A percentile compares a stretch with the other conserved stretches of the same genome.
These are phyloP conservation scores for Fomitopsis serialis DNA, from an alignment of 768 basidiomycete genomes.

Conservation along the genomic window DNA sequence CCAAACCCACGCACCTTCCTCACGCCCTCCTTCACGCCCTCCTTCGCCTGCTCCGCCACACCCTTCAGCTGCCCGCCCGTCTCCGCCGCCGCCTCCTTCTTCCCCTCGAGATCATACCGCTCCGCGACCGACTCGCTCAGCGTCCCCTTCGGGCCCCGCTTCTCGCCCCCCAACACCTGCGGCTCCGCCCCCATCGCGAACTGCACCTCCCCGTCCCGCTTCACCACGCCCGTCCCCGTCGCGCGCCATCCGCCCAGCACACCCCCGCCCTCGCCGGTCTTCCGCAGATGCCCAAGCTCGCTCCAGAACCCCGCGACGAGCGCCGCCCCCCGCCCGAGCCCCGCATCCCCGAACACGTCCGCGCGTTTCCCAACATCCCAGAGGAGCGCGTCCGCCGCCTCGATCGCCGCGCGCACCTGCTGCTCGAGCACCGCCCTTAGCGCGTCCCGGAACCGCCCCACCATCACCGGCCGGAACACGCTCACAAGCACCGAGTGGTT, in stretches of 20 bases:
- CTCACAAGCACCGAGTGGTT: constrained; percentile 61
- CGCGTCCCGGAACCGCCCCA: constrained; percentile 51
- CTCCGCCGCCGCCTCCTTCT: constrained; percentile 12
- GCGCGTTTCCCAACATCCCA: constrained; percentile 55
- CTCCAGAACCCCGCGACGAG: constrained; percentile 64
- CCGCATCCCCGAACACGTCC: constrained; percentile 63
- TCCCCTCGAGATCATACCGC: constrained; percentile 23
- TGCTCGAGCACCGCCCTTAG: constrained; percentile 53
- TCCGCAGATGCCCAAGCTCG: constrained; percentile 55
- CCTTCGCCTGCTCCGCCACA: constrained; percentile 19
- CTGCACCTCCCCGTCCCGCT: constrained; percentile 38
- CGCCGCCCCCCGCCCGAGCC: constrained; percentile 42
- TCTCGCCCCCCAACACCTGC: constrained; percentile 63
- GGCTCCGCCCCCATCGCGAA: constrained; percentile 73
- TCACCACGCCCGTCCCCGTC: constrained; percentile 61
- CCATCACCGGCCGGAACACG: constrained; percentile 59
- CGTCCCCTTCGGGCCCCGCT: constrained; percentile 60
- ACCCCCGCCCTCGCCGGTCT: constrained; percentile 29
- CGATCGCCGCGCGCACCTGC: constrained; percentile 46
- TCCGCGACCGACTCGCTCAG: constrained; percentile 37
- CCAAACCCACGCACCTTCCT: constrained; percentile 25
- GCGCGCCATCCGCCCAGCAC: constrained; percentile 41
- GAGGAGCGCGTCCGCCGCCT: constrained; percentile 49
- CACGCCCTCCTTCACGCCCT: constrained; percentile 22
- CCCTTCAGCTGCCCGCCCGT: constrained; percentile 14